A percentile compares a stretch with the other conserved stretches of the same genome.
These are phyloP conservation scores for Calonectria naviculata DNA, from an alignment of 2,329 filamentous ascomycete genomes.

Conservation along the genomic window DNA sequence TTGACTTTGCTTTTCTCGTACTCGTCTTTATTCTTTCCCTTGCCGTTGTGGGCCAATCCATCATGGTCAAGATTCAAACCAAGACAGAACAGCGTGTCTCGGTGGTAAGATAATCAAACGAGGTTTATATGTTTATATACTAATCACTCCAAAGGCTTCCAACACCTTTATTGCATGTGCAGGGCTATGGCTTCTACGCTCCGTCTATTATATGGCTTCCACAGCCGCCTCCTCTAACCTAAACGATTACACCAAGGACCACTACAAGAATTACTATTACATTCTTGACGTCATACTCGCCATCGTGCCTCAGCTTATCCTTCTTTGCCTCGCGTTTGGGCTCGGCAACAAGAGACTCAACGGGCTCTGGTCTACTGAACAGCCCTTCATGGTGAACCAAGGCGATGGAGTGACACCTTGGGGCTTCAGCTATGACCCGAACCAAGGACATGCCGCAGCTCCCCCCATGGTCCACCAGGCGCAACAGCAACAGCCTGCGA, in stretches of 20 bases:
- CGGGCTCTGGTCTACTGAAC: slow-evolving; percentile 41
- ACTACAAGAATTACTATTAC: slow-evolving; percentile 16
- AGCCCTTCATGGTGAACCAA: slow-evolving; percentile 23
- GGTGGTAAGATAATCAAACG: slow-evolving; percentile 20
- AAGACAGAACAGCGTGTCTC: slow-evolving; percentile 23
- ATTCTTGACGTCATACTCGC: slow-evolving; percentile 39
- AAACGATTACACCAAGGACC: not conserved
- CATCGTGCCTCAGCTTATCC: slow-evolving; percentile 38
- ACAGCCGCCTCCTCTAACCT: slow-evolving; percentile 21
- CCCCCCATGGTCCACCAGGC: slow-evolving; percentile 16
- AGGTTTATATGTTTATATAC: not conserved
- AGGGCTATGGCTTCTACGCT: slow-evolving; percentile 39
- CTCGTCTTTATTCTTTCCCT: slow-evolving; percentile 32
- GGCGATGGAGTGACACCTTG: slow-evolving; percentile 27
- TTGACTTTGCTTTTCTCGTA: slow-evolving; percentile 25
- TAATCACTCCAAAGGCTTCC: slow-evolving; percentile 28
- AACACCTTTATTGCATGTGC: slow-evolving; percentile 37
- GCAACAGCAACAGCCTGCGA: not conserved
- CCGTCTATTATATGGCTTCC: slow-evolving; percentile 35
- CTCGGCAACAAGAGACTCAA: slow-evolving; percentile 39
- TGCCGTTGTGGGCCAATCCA: slow-evolving; percentile 15
- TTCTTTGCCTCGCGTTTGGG: slow-evolving; percentile 40
- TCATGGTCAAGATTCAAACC: slow-evolving; percentile 34
- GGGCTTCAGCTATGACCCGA: slow-evolving; percentile 31
- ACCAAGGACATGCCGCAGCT: slow-evolving; percentile 3